phyloP scores from a whole-genome alignment of 1,284 basidiomycete genomes.

The Cystobasidium pallidum region DNA sequence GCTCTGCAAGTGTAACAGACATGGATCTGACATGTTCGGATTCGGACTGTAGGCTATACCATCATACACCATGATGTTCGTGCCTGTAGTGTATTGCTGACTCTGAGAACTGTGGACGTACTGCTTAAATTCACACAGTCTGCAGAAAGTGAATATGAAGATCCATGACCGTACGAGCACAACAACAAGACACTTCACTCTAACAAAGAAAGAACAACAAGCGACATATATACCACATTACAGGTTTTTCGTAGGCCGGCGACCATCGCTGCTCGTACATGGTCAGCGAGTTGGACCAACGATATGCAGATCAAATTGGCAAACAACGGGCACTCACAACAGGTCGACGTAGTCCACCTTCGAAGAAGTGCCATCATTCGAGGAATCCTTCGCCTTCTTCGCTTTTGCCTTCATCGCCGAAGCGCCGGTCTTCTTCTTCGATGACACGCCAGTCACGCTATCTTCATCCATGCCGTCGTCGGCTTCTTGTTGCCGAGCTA shows the following conservation, averaged over 20 bases:
- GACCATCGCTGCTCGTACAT: conserved; percentile 20
- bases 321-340: conserved; percentile 18
- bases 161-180: neutral
- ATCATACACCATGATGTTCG: too few species aligned
- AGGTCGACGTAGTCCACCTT: conserved; percentile 36
- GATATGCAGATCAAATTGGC: neutral
- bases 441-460: neutral
- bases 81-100: too few species aligned
- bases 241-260: conserved; percentile 21
- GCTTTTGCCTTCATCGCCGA: conserved; percentile 40
- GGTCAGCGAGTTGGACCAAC: too few species aligned
- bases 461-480: conserved; percentile 32
- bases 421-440: conserved; percentile 37
- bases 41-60: too few species aligned
- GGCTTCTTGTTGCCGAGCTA: neutral
- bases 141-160: too few species aligned
- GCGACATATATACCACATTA: neutral
- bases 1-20: too few species aligned
- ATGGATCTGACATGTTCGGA: too few species aligned
- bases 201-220: neutral
- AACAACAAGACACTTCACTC: neutral
- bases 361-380: neutral
- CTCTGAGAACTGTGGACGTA: too few species aligned
- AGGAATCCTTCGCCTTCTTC: conserved; percentile 12
- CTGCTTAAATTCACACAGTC: too few species aligned